phyloP scores from a whole-genome alignment of 1,139 yeast species.

The Saccharomyces hybrid region DNA sequence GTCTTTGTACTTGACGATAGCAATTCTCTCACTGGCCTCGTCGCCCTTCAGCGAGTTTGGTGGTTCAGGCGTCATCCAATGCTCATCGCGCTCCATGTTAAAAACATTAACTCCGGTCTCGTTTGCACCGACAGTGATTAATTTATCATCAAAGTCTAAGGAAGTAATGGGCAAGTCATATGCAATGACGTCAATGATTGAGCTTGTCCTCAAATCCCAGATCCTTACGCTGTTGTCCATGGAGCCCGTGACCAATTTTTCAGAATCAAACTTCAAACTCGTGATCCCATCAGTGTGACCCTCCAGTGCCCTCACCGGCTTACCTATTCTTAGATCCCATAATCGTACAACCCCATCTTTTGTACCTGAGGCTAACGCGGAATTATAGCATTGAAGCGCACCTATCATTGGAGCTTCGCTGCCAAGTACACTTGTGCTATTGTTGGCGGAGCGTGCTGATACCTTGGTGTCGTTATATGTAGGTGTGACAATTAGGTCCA shows the following conservation, averaged over 20 bases:
- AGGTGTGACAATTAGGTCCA: conserved; percentile 22
- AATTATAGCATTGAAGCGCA: conserved; percentile 46
- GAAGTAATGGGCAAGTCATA: conserved; percentile 47
- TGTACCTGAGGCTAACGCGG: conserved; percentile 69
- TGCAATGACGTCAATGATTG: conserved; percentile 51
- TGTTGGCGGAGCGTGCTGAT: neutral
- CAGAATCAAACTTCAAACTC: conserved; percentile 59
- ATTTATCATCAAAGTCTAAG: conserved; percentile 42
- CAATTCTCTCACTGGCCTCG: neutral
- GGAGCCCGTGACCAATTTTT: conserved; percentile 56
- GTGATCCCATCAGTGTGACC: conserved; percentile 71
- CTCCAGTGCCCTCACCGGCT: conserved; percentile 52
- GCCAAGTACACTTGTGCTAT: neutral
- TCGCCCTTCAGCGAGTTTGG: neutral
- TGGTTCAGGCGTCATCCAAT: neutral
- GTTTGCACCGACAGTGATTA: neutral
- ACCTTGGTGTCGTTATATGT: conserved; percentile 4
- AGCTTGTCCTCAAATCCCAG: conserved; percentile 69
- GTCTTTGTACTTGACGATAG: neutral
- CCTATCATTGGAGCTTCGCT: conserved; percentile 17
- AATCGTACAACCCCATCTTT: conserved; percentile 66
- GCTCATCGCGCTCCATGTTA: neutral
- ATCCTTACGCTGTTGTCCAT: conserved; percentile 56
- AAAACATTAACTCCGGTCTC: neutral
- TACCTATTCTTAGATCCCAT: conserved; percentile 70